These are phyloP conservation scores for Hortiboletus rubellus DNA, from an alignment of 1,284 basidiomycete species.

Conservation along the genomic window DNA sequence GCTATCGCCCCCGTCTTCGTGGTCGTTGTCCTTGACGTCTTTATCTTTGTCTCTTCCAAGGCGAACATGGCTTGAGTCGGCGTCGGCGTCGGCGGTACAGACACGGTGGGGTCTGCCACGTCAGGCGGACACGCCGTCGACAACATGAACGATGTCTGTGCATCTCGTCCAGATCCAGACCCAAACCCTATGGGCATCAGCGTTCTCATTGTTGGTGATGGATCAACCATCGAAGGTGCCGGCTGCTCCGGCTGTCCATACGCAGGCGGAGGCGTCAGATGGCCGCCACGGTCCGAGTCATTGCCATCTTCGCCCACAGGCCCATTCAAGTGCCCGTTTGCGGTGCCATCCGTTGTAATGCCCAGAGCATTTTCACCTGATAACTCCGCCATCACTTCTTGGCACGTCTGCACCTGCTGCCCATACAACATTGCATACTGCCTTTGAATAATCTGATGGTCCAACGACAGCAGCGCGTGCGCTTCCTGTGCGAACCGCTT, in stretches of 20 bases:
- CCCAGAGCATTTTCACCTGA: conserved; percentile 8
- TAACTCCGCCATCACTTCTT: background rate
- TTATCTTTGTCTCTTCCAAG: background rate
- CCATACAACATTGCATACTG: conserved; percentile 15
- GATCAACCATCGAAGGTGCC: background rate
- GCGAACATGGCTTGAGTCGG: conserved; percentile 13
- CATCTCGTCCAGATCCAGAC: background rate
- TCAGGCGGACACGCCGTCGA: background rate
- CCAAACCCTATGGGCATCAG: background rate
- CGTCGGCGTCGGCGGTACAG: conserved; percentile 10
- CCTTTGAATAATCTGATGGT: conserved; percentile 20
- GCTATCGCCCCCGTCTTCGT: background rate
- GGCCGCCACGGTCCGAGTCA: background rate
- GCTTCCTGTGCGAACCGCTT: conserved; percentile 25
- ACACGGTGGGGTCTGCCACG: background rate
- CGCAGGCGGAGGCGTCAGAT: conserved; percentile 7
- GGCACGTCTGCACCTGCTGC: conserved; percentile 1
- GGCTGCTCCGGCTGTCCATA: background rate
- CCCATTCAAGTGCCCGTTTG: background rate
- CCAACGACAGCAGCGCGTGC: conserved; percentile 20
- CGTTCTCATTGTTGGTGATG: background rate
- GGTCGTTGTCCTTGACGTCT: background rate
- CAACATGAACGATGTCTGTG: background rate
- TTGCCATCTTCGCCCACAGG: background rate
- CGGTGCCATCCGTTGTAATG: conserved; percentile 21